phyloP scores from a whole-genome alignment of 2,329 filamentous ascomycete species.

The Fusarium sp. region DNA sequence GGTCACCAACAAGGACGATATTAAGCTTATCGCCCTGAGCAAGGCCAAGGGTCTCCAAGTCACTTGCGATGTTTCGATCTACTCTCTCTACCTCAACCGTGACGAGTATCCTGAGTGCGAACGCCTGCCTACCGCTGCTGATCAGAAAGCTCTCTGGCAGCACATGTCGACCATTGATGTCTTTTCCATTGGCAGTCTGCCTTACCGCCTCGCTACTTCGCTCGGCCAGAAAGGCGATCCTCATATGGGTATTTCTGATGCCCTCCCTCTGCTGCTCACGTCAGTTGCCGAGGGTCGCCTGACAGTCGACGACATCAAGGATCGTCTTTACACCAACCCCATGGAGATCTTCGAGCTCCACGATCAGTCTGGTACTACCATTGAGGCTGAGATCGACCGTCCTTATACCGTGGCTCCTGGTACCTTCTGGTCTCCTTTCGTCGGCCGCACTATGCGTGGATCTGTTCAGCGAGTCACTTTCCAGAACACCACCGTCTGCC shows the following conservation, averaged over 20 bases:
- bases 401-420: conserved; percentile 68
- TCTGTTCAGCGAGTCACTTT: conserved; percentile 82
- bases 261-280: conserved; percentile 79
- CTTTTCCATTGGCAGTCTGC: conserved; percentile 82
- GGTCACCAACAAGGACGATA: conserved; percentile 83
- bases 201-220: conserved; percentile 77
- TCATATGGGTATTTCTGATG: conserved; percentile 77
- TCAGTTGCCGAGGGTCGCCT: conserved; percentile 80
- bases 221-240: conserved; percentile 67
- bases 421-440: conserved; percentile 77
- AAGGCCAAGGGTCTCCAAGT: conserved; percentile 86
- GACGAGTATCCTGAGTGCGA: conserved; percentile 76
- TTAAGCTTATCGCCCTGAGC: conserved; percentile 79
- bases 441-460: conserved; percentile 75
- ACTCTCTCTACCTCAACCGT: conserved; percentile 80
- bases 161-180: conserved; percentile 79
- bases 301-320: conserved; percentile 78
- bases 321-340: conserved; percentile 80
- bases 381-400: conserved; percentile 82
- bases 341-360: conserved; percentile 86
- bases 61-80: conserved; percentile 85
- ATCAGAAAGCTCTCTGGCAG: conserved; percentile 81
- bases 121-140: conserved; percentile 73
- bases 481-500: conserved; percentile 78
- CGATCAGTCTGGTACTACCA: conserved; percentile 77